Evolutionary conservation across 2,329 filamentous ascomycete species (phyloP), one percentile per base, ranked within the genome.

Genomic region (Gremmenia infestans): DNA sequence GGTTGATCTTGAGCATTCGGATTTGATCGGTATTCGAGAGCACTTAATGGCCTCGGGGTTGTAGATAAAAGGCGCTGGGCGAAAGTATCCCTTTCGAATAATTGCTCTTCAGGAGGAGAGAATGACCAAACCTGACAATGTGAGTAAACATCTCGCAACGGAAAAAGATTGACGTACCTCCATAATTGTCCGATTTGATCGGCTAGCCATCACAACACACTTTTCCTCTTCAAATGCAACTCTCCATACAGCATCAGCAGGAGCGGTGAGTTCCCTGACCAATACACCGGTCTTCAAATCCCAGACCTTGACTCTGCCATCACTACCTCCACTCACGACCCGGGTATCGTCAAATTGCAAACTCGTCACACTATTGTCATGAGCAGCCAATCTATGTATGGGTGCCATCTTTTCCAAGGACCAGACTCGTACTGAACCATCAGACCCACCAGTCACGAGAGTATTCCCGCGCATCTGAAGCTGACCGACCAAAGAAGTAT

Each of bases 211-310:
- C 35, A 96, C 93, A 32, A 99, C 93, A 56, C 93, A 96, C 72
- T 97, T 97, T 73, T 99, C 94, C 63, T 96, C 93, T 70, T 99
- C 94, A 71, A 99, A 99, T 0, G 95, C 94, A 36, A 99, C 93
- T 57, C 94, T 83, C 94, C 94, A 99, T 0, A 99, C 94, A 15
- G 93, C 92, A 69, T 99, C 93, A 0, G 93, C 91, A 52, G 93
- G 91, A 19, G 88, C 86, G 48, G 93, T 93, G 43, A 99, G 81
- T 73, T 99, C 94, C 58, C 94, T 85, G 22, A 99, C 90, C 28
- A 96, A 80, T 56, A 89, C 87, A 3, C 94, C 94, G 2, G 90
- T 94, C 72, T 94, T 91, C 57, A 97, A 78, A 74, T 96, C 93
- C 94, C 94, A 99, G 53, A 99, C 92, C 74, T 97, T 99, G 62